Base-by-base conservation (phyloP, 176 grass and related monocot genomes). In the Carex pumila region DNA sequence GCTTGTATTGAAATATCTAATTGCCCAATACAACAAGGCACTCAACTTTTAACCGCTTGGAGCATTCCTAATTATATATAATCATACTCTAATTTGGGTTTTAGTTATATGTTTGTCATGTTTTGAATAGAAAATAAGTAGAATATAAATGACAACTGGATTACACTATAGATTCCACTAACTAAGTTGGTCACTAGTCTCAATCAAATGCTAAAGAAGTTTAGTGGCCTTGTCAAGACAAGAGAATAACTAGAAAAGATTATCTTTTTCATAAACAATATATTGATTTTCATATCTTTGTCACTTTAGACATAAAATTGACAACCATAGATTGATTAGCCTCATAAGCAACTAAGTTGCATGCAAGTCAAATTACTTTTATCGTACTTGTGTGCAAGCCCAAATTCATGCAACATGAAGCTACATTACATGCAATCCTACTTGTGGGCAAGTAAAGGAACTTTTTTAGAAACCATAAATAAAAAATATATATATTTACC, bases 171-270 rank as follows among this genome's bases (percentile, higher is more conserved):
- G 25, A 76, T 65, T 82, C 36, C 36, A 62, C 55, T 81, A 43
- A 62, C 8, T 81, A 83, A 66, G 62, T 83, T 83, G 80, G 80
- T 83, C 61, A 68, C 43, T 65, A 31, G 80, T 83, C 80, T 13
- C 62, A 32, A 25, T 83, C 80, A 47, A 18, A 19, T 83, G 17
- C 80, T n/a, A 2, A 67, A 68, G 52, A 10, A 66, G 17, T 1
- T 52, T 52, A 57, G 25, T 34, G 12, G 60, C 47, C 73, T 31
- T 10, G 50, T 55, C 52, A 31, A 34, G 29, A 31, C 73, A 43
- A 19, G 15, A 43, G 7, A 45, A 71, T 45, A 43, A 71, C 2
- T 57, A 56, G 71, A 74, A 78, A 78, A 55, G 52, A 13, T 9
- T 32, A 56, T 31, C 21, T 54, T 31, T 57, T 57, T 0, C 22